phyloP scores from a whole-genome alignment of 1,139 yeast genomes.

The Blastobotrys indianensis region DNA sequence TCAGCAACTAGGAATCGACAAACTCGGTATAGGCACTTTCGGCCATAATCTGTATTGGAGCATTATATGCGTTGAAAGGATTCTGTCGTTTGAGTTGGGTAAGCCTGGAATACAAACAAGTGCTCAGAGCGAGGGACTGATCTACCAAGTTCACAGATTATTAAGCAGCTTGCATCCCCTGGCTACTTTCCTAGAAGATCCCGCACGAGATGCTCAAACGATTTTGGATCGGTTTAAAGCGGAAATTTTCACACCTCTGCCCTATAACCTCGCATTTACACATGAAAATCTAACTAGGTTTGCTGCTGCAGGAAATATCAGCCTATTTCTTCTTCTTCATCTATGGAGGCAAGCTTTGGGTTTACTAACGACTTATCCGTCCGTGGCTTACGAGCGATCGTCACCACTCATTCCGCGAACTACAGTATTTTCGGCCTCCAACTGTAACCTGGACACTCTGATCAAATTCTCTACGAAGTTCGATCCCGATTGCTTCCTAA shows the following conservation, averaged over 20 bases:
- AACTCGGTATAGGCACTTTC: background rate
- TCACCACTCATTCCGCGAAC: slow-evolving; percentile 7
- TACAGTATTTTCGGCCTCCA: background rate
- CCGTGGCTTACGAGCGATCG: slow-evolving; percentile 4
- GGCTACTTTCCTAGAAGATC: slow-evolving; percentile 2
- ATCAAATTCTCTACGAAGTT: slow-evolving; percentile 1
- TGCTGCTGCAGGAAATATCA: background rate
- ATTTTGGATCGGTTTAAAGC: background rate
- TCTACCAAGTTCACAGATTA: background rate
- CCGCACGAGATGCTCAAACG: background rate
- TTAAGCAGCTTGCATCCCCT: background rate
- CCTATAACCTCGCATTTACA: background rate
- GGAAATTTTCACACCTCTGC: background rate
- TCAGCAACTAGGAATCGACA: background rate
- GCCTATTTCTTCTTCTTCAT: slow-evolving; percentile 2
- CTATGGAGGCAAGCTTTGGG: slow-evolving; percentile 4
- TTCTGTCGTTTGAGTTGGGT: background rate
- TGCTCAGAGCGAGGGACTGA: background rate
- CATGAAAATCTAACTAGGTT: background rate
- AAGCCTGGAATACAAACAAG: background rate
- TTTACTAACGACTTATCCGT: slow-evolving; percentile 2
- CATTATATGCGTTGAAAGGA: background rate
- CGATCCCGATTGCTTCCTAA: background rate
- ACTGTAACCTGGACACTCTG: slow-evolving; percentile 1
- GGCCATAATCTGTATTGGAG: slow-evolving; percentile 6